phyloP scores from a whole-genome alignment of 2,329 filamentous ascomycete species.

The Fusarium illudens region DNA sequence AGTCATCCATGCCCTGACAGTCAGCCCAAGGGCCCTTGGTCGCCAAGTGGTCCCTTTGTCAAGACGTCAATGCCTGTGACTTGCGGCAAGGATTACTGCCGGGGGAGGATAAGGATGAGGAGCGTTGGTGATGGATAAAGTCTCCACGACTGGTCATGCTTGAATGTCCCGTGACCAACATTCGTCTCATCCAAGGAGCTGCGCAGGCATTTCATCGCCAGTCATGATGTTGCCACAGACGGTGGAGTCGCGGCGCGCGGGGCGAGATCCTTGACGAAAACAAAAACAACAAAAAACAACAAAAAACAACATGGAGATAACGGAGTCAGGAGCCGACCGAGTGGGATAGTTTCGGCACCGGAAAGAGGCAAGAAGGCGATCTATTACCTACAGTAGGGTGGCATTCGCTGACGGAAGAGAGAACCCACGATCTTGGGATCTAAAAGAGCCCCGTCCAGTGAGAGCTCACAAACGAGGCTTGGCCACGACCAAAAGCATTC shows the following conservation, averaged over 20 bases:
- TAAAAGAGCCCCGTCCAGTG: constrained; percentile 19
- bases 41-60: neutral
- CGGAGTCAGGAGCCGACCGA: constrained; percentile 19
- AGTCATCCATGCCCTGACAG: neutral
- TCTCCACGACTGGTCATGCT: constrained; percentile 6
- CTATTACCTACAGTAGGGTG: constrained; percentile 10
- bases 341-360: constrained; percentile 22
- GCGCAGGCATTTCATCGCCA: constrained; percentile 8
- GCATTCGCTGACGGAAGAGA: constrained; percentile 27
- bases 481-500: constrained; percentile 27
- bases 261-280: constrained; percentile 16
- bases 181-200: constrained; percentile 22
- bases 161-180: constrained; percentile 11
- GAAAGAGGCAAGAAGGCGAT: constrained; percentile 12
- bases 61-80: neutral
- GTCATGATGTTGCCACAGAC: constrained; percentile 22
- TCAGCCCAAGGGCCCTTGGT: neutral
- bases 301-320: constrained; percentile 27
- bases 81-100: neutral
- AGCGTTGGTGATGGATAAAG: neutral
- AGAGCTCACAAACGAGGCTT: constrained; percentile 28
- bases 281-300: constrained; percentile 31
- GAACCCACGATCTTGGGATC: constrained; percentile 29
- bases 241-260: constrained; percentile 21
- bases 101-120: neutral